Percentiles rank a stretch among this genome's conserved stretches.
These are phyloP conservation scores for Coemansia sp. DNA, from an alignment of 192 early-diverging fungal species.

Conservation along the genomic window DNA sequence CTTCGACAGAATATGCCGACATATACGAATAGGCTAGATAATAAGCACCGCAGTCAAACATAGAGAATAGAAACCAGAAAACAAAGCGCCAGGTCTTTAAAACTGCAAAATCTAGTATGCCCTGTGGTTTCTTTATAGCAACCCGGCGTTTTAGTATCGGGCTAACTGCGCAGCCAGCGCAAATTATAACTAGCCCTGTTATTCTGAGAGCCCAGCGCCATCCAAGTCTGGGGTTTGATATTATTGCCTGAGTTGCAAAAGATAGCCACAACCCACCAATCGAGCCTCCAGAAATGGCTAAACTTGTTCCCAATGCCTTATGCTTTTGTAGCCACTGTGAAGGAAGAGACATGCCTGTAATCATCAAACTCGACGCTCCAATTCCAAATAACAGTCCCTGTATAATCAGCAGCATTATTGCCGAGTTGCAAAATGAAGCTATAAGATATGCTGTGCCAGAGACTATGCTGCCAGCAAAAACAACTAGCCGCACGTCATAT, in stretches of 20 bases:
- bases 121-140: slow-evolving; percentile 6
- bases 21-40: slow-evolving; percentile 21
- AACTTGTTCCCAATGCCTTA: slow-evolving; percentile 67
- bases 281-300: slow-evolving; percentile 68
- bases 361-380: slow-evolving; percentile 55
- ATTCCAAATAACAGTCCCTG: slow-evolving; percentile 75
- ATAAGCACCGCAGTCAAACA: slow-evolving; percentile 22
- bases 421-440: slow-evolving; percentile 30
- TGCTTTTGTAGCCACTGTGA: slow-evolving; percentile 70
- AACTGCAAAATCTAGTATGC: slow-evolving; percentile 15
- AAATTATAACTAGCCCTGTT: slow-evolving; percentile 55
- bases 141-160: slow-evolving; percentile 25
- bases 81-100: slow-evolving; percentile 21
- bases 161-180: not conserved
- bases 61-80: slow-evolving; percentile 11
- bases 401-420: slow-evolving; percentile 65
- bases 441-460: slow-evolving; percentile 17
- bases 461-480: slow-evolving; percentile 9
- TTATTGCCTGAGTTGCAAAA: slow-evolving; percentile 56
- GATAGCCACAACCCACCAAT: slow-evolving; percentile 69
- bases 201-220: slow-evolving; percentile 68
- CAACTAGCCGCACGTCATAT: slow-evolving; percentile 12
- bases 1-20: slow-evolving; percentile 24
- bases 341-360: slow-evolving; percentile 63
- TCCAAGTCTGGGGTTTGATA: slow-evolving; percentile 53